Evolutionary conservation across 2,329 filamentous ascomycete genomes (phyloP).

Genomic region (Mariannaea elegans): DNA sequence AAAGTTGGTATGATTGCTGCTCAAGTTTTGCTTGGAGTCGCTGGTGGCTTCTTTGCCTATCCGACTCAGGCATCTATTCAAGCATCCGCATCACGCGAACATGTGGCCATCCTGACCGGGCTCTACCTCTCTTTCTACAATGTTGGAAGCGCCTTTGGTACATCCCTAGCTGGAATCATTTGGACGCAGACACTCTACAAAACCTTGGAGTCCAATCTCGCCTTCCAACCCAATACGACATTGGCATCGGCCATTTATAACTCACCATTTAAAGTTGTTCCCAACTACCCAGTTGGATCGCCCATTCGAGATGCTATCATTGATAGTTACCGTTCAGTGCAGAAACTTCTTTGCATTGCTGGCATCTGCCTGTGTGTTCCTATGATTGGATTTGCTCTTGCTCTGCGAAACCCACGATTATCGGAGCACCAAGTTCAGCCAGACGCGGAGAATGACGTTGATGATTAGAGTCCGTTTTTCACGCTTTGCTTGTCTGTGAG

Average conservation of each 20-base stretch:
- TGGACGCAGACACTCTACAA: slow-evolving; percentile 53
- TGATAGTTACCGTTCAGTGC: slow-evolving; percentile 54
- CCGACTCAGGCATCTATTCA: slow-evolving; percentile 53
- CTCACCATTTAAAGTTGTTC: slow-evolving; percentile 47
- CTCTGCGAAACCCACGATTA: slow-evolving; percentile 54
- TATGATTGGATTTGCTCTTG: slow-evolving; percentile 55
- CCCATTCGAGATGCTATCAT: slow-evolving; percentile 55
- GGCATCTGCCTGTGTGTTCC: slow-evolving; percentile 57
- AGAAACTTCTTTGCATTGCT: slow-evolving; percentile 54
- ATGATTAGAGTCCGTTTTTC: background rate
- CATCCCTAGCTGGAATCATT: slow-evolving; percentile 50
- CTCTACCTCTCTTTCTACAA: slow-evolving; percentile 54
- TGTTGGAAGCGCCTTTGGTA: slow-evolving; percentile 52
- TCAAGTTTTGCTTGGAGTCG: slow-evolving; percentile 65
- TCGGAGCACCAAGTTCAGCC: slow-evolving; percentile 47
- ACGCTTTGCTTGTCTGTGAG: background rate
- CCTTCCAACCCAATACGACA: slow-evolving; percentile 46
- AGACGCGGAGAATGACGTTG: slow-evolving; percentile 28
- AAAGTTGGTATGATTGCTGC: slow-evolving; percentile 63
- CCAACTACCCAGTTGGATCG: slow-evolving; percentile 52
- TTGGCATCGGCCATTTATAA: slow-evolving; percentile 49
- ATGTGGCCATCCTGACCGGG: slow-evolving; percentile 50
- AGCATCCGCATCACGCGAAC: slow-evolving; percentile 47
- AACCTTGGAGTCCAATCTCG: slow-evolving; percentile 43
- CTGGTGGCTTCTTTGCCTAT: slow-evolving; percentile 64